Evolutionary conservation across 2,329 filamentous ascomycete genomes (phyloP), one percentile per base, ranked within the genome.

Genomic region (Byssothecium circinans): DNA sequence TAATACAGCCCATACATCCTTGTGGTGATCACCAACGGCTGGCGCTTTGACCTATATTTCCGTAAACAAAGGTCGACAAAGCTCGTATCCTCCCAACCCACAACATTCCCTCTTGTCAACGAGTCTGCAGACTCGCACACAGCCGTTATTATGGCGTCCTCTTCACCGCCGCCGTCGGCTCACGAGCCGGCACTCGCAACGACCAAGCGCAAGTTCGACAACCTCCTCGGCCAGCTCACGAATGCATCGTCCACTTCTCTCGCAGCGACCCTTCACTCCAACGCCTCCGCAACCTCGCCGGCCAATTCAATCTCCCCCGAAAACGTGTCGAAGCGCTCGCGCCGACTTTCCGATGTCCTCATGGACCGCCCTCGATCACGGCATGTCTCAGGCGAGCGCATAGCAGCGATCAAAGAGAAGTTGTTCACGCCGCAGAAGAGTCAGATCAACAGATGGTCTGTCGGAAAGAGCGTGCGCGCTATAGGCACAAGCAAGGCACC

Each of bases 161-260:
- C 32, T 12, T 27, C 45, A 18, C 38, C 22, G 8, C n/a, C 42
- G n/a, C 45, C 23, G 10, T n/a, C 53, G 14, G 69, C 58, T 11
- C 56, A 56, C 34, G 60, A 62, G 45, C 64, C 75, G 41, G 75
- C 74, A 37, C 88, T 91, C 77, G 88, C 88, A 65, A 82, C 86
- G 19, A 89, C 86, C n/a, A 92, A 91, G 74, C 81, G 88, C 60
- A 91, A 91, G 71, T 91, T 91, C 75, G 87, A 91, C 71, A 81
- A 81, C 61, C 78, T 91, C 14, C 77, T 91, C 22, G 87, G 90
- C 65, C 75, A 76, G 58, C 71, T 81, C 50, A 64, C 74, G 51
- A 82, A 56, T 59, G 81, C 81, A 61, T 81, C 73, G 15, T 60
- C 68, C 36, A 63, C 64, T 51, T 69, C 65, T 19, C 60, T 72